Conservation (phyloP, 805 yeast species). For the Maudiozyma serrabonitensis region DNA sequence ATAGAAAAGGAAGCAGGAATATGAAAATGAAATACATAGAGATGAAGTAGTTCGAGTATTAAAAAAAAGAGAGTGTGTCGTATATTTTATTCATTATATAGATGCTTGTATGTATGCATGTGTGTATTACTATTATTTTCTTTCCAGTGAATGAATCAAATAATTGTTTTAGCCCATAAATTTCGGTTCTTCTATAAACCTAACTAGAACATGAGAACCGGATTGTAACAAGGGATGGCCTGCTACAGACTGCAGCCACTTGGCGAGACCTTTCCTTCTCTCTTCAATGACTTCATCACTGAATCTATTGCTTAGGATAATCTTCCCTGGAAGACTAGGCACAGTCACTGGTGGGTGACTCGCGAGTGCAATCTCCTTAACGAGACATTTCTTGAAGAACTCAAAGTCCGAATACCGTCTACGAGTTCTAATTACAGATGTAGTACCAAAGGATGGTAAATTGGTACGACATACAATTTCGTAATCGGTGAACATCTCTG, state of each 20-base stretch:
- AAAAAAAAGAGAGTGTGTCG: neutral
- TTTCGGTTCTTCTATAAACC: constrained; percentile 77
- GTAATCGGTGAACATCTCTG: constrained; percentile 72
- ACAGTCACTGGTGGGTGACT: constrained; percentile 52
- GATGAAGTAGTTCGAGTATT: too few relatives aligned
- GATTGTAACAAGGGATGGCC: constrained; percentile 92
- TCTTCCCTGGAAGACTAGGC: constrained; percentile 89
- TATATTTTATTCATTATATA: neutral
- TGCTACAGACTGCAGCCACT: constrained; percentile 68
- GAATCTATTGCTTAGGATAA: constrained; percentile 58
- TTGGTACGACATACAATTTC: constrained; percentile 86
- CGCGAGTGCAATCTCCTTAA: constrained; percentile 51
- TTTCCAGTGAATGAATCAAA: neutral
- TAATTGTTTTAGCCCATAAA: constrained; percentile 19
- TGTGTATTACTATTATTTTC: neutral
- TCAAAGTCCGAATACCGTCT: constrained; percentile 89
- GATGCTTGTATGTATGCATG: neutral
- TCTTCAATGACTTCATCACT: constrained; percentile 75
- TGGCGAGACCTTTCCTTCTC: constrained; percentile 74
- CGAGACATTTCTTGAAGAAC: constrained; percentile 60
- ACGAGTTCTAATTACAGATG: constrained; percentile 45
- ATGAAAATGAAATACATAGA: too few relatives aligned
- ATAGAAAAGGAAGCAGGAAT: too few relatives aligned
- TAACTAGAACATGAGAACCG: constrained; percentile 64
- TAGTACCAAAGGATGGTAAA: constrained; percentile 71